Base-by-base conservation (phyloP, 768 basidiomycete species). In the Mycena albidolilacea region DNA sequence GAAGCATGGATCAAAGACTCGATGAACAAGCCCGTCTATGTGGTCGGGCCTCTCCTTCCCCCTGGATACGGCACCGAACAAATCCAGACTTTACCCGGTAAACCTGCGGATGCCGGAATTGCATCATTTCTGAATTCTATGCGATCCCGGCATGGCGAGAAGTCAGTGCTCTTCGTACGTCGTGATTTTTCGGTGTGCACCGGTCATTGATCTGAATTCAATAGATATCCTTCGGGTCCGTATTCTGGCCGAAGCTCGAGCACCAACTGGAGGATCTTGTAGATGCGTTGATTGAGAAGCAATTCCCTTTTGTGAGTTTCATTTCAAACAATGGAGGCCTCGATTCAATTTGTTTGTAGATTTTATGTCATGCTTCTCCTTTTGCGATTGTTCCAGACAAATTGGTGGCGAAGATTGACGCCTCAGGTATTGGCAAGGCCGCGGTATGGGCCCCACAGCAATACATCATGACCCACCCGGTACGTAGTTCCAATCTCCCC, bases 11-110 rank as follows among this genome's bases (percentile, higher is more conserved):
- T 52, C 7, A 58, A 6, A n/a, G 1, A 48, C 1, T 44, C 59
- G 1, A 14, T 70, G 35, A 19, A 64, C 37, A 65, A 65, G 37
- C 46, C 63, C 4, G 38, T 71, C 0, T 71, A 66, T 30, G 19
- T 55, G 8, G 70, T 71, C 2, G 70, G 70, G 11, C 70, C 70
- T 15, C 62, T 71, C 12, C 64, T 71, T 17, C 70, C 57, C 7
- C 59, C 64, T 8, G 50, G 39, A 5, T 67, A 61, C 21, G 64
- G 71, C 15, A 38, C 23, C 19, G 55, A 41, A 23, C 14, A 17
- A 5, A 39, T 39, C 17, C 12, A 9, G 5, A 35, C 50, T 4
- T 15, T 23, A 30, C 30, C 30, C 11, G 11, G 2, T 10, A 15
- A n/a, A 17, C 41, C 41, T 2, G 10, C 14, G 14, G 64, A 50